Conservation (phyloP, 2,329 filamentous ascomycete genomes). For the Myriosclerotinia curreyana region DNA sequence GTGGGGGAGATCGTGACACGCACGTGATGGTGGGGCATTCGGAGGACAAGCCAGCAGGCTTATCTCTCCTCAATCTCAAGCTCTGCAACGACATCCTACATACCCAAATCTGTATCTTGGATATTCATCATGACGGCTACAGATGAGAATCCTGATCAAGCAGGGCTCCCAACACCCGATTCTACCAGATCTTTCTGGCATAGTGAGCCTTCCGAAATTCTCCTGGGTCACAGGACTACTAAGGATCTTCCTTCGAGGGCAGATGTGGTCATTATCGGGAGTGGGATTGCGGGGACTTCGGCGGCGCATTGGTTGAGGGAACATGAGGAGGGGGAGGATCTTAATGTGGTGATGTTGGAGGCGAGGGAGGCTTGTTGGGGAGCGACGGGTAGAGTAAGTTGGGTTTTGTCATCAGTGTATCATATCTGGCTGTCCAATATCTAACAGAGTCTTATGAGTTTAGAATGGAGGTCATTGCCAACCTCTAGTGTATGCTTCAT, state of each 20-base stretch:
- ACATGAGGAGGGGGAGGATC: slow-evolving; percentile 43
- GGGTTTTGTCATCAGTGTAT: neutral
- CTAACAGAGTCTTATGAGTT: neutral
- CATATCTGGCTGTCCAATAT: slow-evolving; percentile 1
- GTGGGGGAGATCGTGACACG: slow-evolving; percentile 9
- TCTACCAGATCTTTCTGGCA: slow-evolving; percentile 73
- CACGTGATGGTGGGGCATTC: slow-evolving; percentile 9
- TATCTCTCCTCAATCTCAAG: neutral
- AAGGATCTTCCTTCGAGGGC: slow-evolving; percentile 57
- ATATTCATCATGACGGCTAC: slow-evolving; percentile 6
- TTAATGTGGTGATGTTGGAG: slow-evolving; percentile 68
- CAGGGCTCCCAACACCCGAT: slow-evolving; percentile 54
- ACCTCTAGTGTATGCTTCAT: slow-evolving; percentile 61
- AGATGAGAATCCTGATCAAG: slow-evolving; percentile 23
- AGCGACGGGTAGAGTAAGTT: slow-evolving; percentile 74
- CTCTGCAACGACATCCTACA: neutral
- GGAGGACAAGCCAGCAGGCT: neutral
- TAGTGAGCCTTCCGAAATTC: slow-evolving; percentile 58
- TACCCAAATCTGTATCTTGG: neutral
- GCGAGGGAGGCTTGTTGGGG: slow-evolving; percentile 78
- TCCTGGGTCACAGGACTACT: slow-evolving; percentile 68
- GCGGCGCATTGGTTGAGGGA: slow-evolving; percentile 60
- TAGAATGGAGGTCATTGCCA: slow-evolving; percentile 74
- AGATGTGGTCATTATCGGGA: slow-evolving; percentile 71
- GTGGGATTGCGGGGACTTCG: slow-evolving; percentile 73